phyloP scores from a whole-genome alignment of 1,284 basidiomycete species.

The Sanghuangporus weigelae region DNA sequence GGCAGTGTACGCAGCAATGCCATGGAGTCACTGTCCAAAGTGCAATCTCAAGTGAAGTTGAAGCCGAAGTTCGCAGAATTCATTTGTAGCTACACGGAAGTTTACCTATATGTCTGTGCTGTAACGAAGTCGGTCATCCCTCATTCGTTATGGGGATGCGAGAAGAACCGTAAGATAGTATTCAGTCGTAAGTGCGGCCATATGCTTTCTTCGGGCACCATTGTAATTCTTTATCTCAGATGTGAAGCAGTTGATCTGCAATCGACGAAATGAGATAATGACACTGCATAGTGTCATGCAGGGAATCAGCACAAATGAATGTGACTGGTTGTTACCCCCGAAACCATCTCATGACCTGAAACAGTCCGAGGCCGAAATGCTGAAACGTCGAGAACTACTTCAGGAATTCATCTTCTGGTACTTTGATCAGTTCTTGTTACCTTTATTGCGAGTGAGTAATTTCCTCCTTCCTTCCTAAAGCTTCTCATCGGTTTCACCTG shows the following conservation, averaged over 20 bases:
- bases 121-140: conserved; percentile 74
- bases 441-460: conserved; percentile 64
- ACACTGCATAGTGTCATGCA: conserved; percentile 81
- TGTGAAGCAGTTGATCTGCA: conserved; percentile 65
- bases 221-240: conserved; percentile 38
- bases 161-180: conserved; percentile 61
- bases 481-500: not conserved
- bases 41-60: conserved; percentile 35
- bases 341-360: conserved; percentile 35
- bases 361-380: conserved; percentile 59
- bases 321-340: conserved; percentile 74
- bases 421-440: conserved; percentile 81
- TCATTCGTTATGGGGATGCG: conserved; percentile 72
- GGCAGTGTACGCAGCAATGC: not conserved
- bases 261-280: conserved; percentile 77
- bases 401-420: conserved; percentile 92
- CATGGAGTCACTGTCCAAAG: conserved; percentile 34
- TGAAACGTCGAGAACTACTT: conserved; percentile 72
- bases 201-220: not conserved
- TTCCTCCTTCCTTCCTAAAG: not conserved
- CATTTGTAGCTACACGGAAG: conserved; percentile 58
- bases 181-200: conserved; percentile 47
- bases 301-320: conserved; percentile 69
- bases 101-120: conserved; percentile 66
- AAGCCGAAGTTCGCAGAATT: conserved; percentile 83